A percentile compares a stretch with the other conserved stretches of the same genome.
Evolutionary conservation across 169 alveolate species (phyloP).

Genomic region (Blepharisma undulans): DNA sequence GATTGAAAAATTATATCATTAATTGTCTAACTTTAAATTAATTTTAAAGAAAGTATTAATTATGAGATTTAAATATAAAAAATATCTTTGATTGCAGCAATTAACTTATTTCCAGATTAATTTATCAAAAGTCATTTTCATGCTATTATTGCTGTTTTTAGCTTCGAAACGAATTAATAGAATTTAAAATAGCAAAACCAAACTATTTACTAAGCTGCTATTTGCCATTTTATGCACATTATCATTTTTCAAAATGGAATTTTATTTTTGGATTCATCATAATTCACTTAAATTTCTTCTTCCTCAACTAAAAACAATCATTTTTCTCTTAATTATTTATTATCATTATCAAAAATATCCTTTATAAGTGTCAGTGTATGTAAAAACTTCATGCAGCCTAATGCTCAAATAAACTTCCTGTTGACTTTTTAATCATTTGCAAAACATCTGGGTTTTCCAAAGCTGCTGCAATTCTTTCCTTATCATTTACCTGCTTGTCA

Average conservation of each 20-base stretch:
- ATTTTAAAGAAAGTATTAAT: too few relatives aligned
- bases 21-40: too few relatives aligned
- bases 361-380: neutral
- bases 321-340: neutral
- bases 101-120: too few relatives aligned
- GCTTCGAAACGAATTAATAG: neutral
- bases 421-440: constrained; percentile 41
- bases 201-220: too few relatives aligned
- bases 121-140: too few relatives aligned
- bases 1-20: too few relatives aligned
- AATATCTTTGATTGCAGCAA: too few relatives aligned
- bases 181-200: too few relatives aligned
- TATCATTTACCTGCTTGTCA: constrained; percentile 67
- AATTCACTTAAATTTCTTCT: neutral
- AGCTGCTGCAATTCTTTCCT: constrained; percentile 75
- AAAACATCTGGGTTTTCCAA: constrained; percentile 53
- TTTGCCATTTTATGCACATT: neutral
- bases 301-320: neutral
- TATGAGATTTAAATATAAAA: too few relatives aligned
- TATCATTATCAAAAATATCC: too few relatives aligned
- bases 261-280: too few relatives aligned
- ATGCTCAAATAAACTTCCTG: neutral
- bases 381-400: neutral
- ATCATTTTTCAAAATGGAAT: neutral
- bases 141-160: neutral